A percentile compares a stretch with the other conserved stretches of the same genome.
Conservation (phyloP, 2,329 filamentous ascomycete species). For the Ramularia endophylla region DNA sequence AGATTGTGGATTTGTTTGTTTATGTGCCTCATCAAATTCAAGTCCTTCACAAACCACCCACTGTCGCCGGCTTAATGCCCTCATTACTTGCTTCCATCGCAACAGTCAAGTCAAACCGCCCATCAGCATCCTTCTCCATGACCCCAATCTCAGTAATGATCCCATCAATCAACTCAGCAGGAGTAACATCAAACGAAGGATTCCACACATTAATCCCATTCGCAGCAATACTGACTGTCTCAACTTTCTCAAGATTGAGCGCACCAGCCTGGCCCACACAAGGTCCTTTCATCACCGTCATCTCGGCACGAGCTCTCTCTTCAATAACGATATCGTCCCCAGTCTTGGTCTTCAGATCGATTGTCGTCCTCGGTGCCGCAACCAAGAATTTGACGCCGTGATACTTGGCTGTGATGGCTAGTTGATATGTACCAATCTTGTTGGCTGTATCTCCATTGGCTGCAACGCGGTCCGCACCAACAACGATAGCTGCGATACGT, state of each 20-base stretch:
- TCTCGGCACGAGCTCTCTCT: conserved; percentile 72
- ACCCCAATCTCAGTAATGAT: conserved; percentile 91
- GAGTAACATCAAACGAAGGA: conserved; percentile 93
- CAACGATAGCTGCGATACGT: conserved; percentile 79
- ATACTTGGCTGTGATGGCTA: conserved; percentile 82
- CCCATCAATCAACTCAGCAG: conserved; percentile 79
- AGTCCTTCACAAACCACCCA: conserved; percentile 24
- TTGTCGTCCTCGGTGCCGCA: conserved; percentile 88
- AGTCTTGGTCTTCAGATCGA: conserved; percentile 73
- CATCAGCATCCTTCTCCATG: conserved; percentile 67
- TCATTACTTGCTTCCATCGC: conserved; percentile 30
- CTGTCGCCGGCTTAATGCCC: conserved; percentile 28
- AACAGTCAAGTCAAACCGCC: conserved; percentile 53
- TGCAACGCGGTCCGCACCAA: conserved; percentile 91
- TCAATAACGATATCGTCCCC: conserved; percentile 85
- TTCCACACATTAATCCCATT: conserved; percentile 85
- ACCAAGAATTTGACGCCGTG: conserved; percentile 94
- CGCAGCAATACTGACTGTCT: conserved; percentile 72
- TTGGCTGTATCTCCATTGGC: conserved; percentile 97
- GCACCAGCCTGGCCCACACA: conserved; percentile 50
- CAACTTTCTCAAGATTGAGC: conserved; percentile 59
- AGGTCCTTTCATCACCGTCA: conserved; percentile 78
- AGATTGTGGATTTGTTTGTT: too few species aligned
- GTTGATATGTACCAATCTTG: conserved; percentile 92
- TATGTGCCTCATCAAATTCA: too few species aligned